Percentiles rank a stretch among this genome's conserved stretches.
Conservation (phyloP, 352 stramenopile species). For the Globisporangium orthogonon region DNA sequence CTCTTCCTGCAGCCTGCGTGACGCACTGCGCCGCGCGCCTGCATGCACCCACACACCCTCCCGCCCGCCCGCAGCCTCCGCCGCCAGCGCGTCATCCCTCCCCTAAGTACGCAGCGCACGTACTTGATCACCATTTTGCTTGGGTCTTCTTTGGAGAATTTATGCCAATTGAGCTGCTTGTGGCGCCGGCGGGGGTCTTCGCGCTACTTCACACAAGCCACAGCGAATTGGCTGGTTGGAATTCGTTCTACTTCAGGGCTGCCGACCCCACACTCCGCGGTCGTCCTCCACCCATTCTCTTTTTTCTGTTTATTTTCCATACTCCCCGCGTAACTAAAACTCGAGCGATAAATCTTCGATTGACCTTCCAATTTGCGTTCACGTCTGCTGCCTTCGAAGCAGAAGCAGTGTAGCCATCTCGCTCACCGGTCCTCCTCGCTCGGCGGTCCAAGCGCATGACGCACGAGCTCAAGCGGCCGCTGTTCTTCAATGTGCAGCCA, state of each 20-base stretch:
- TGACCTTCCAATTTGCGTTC: background rate
- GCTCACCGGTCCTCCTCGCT: too few species aligned
- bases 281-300: background rate
- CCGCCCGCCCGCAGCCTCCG: background rate
- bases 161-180: constrained; percentile 65
- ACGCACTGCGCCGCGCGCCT: background rate
- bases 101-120: constrained; percentile 19
- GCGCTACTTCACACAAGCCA: constrained; percentile 40
- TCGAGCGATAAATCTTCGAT: too few species aligned
- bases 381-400: too few species aligned
- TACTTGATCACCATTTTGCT: constrained; percentile 91
- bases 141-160: constrained; percentile 86
- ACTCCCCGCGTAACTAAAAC: too few species aligned
- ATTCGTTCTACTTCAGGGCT: constrained; percentile 47
- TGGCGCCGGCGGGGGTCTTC: constrained; percentile 14
- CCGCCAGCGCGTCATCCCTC: background rate
- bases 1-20: background rate
- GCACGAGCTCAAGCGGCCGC: constrained; percentile 43
- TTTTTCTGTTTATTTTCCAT: background rate
- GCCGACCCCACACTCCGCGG: constrained; percentile 1
- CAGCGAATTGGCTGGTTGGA: constrained; percentile 77
- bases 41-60: background rate
- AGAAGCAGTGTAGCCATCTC: too few species aligned
- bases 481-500: constrained; percentile 47
- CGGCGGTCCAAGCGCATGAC: constrained; percentile 23